These are phyloP conservation scores for Pisolithus tinctorius DNA, from an alignment of 768 basidiomycete genomes.

Conservation along the genomic window DNA sequence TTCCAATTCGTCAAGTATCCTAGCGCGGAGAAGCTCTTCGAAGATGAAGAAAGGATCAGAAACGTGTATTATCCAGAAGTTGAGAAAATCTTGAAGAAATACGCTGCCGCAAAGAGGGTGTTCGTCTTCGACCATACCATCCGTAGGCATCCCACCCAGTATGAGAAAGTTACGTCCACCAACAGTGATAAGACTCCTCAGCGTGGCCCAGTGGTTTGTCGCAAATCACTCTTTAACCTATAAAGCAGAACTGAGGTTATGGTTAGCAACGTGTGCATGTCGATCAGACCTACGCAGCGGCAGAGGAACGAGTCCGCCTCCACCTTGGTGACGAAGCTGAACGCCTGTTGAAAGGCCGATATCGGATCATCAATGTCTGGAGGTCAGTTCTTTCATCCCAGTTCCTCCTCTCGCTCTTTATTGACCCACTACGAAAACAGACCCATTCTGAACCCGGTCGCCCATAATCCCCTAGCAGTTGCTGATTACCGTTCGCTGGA, in stretches of 20 bases:
- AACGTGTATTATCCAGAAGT: conserved; percentile 36
- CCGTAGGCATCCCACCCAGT: conserved; percentile 18
- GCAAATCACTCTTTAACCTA: not conserved
- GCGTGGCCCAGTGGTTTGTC: conserved; percentile 31
- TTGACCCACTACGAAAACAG: conserved; percentile 6
- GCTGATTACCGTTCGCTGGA: conserved; percentile 36
- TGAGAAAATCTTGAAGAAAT: conserved; percentile 33
- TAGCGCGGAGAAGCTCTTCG: conserved; percentile 33
- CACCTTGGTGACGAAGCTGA: conserved; percentile 37
- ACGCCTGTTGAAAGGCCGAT: conserved; percentile 33
- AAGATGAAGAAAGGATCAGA: conserved; percentile 33
- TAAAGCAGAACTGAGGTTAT: not conserved
- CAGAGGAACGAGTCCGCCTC: conserved; percentile 30
- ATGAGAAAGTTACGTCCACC: not conserved
- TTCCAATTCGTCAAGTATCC: conserved; percentile 33
- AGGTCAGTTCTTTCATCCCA: conserved; percentile 14
- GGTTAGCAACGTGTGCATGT: conserved; percentile 35
- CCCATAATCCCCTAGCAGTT: conserved; percentile 35
- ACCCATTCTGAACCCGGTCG: conserved; percentile 33
- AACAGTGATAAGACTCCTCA: not conserved
- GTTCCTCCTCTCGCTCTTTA: not conserved
- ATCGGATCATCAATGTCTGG: conserved; percentile 43
- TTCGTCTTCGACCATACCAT: conserved; percentile 42
- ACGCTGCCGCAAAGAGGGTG: conserved; percentile 32
- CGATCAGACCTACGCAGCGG: conserved; percentile 36